phyloP scores from a whole-genome alignment of 495 filamentous ascomycete species.

The Clohesyomyces aquaticus region DNA sequence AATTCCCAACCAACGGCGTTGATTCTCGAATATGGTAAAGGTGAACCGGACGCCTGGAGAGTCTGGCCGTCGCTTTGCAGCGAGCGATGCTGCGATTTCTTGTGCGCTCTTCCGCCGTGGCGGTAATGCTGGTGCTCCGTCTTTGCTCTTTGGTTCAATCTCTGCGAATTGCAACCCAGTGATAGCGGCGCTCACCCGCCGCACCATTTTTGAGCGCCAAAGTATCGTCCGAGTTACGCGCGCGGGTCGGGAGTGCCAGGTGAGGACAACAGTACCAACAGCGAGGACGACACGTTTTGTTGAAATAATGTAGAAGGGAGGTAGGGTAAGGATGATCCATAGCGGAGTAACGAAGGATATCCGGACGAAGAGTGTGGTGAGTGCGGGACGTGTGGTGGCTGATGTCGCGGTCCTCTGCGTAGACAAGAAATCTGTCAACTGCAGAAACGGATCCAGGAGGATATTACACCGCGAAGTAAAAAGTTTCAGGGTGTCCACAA shows the following conservation, averaged over 20 bases:
- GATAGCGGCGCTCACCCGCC: slow-evolving; percentile 65
- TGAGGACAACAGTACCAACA: slow-evolving; percentile 78
- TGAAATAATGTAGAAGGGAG: slow-evolving; percentile 82
- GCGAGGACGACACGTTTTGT: slow-evolving; percentile 78
- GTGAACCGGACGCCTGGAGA: slow-evolving; percentile 87
- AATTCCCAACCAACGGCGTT: slow-evolving; percentile 90
- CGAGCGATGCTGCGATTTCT: slow-evolving; percentile 43
- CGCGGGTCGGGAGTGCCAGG: slow-evolving; percentile 88
- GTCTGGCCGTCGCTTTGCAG: slow-evolving; percentile 55
- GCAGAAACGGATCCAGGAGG: slow-evolving; percentile 82
- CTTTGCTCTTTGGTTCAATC: slow-evolving; percentile 3
- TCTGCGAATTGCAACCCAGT: slow-evolving; percentile 77
- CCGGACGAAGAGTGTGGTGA: slow-evolving; percentile 86
- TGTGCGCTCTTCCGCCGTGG: slow-evolving; percentile 40
- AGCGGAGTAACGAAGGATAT: slow-evolving; percentile 84
- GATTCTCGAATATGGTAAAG: slow-evolving; percentile 95
- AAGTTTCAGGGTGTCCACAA: slow-evolving; percentile 84
- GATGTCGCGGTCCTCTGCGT: slow-evolving; percentile 89
- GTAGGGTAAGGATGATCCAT: slow-evolving; percentile 82
- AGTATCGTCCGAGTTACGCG: slow-evolving; percentile 84
- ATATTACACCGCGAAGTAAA: slow-evolving; percentile 92
- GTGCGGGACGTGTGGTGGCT: slow-evolving; percentile 86
- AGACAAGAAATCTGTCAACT: slow-evolving; percentile 89
- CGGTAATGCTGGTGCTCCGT: slow-evolving; percentile 31
- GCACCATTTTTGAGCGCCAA: slow-evolving; percentile 81